Base-by-base conservation (phyloP, 2,329 filamentous ascomycete genomes). In the Orbilia quercus region DNA sequence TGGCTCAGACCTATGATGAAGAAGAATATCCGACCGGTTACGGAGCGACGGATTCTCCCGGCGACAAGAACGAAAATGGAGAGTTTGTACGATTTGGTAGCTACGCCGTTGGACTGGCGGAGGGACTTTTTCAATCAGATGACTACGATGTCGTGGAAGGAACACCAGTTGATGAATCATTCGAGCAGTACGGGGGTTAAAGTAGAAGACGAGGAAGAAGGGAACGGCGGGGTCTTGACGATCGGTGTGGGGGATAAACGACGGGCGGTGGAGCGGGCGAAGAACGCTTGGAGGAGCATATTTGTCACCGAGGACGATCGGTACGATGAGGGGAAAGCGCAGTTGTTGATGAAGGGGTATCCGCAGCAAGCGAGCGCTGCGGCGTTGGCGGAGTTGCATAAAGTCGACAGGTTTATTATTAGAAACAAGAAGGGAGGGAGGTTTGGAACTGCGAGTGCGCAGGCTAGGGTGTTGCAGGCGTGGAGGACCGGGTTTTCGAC, bases 101-200 rank as follows among this genome's bases (percentile, higher is more conserved):
- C 34, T 4, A 38, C 67, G 18, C 59, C 67, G 25, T 16, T 72
- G 22, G 67, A 72, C 31, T 72, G 67, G 67, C 47, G 67, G 11
- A 51, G 54, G 14, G 67, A 72, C 22, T 72, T 65, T 20, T 72
- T 65, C 18, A 65, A 55, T 36, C 60, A 72, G 28, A 72, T 72
- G 67, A 72, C 67, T 25, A 72, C 67, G 6, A 72, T 72, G 67
- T 65, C 67, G 14, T 72, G 67, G 67, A 72, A 72, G 47, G 67
- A 72, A n/a, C 67, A 72, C n/a, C 67, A 72, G 40, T 55, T 72
- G 44, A 59, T 50, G 45, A 65, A 72, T n/a, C 67, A 72, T 51
- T 59, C 59, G 20, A 44, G 36, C 20, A 59, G 53, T 40, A 40
- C 59, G 7, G 11, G 36, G 18, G 12, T 54, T 3, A 72, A 55